Percentiles rank a stretch among this genome's conserved stretches.
These are phyloP conservation scores for Pseudoturritis turrita DNA, from an alignment of 345 rosid genomes.

Conservation along the genomic window DNA sequence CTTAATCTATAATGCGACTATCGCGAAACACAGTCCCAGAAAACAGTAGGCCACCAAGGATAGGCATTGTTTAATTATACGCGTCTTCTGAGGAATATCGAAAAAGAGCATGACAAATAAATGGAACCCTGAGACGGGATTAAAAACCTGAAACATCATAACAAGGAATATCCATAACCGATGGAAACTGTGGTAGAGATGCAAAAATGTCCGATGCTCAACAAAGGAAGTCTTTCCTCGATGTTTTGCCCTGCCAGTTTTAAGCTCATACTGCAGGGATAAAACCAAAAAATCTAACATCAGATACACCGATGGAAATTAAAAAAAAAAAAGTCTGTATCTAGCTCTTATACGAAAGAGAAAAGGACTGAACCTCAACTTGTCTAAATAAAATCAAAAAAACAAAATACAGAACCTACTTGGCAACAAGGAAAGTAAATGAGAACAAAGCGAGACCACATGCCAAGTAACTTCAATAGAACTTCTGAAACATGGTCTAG, in stretches of 20 bases:
- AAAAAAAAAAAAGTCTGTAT: neutral
- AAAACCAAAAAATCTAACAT: slow-evolving; percentile 15
- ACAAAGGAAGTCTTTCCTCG: slow-evolving; percentile 95
- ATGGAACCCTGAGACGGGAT: neutral
- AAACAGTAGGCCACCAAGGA: neutral
- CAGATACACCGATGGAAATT: slow-evolving; percentile 6
- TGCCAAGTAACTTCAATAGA: slow-evolving; percentile 12
- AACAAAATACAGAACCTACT: neutral
- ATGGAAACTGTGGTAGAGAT: slow-evolving; percentile 95
- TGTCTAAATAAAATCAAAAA: neutral
- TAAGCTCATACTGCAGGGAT: slow-evolving; percentile 54
- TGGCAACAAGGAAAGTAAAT: slow-evolving; percentile 7
- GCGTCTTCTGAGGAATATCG: neutral
- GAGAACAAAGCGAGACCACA: slow-evolving; percentile 7
- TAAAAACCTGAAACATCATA: slow-evolving; percentile 96
- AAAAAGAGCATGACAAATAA: neutral
- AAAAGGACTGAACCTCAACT: neutral
- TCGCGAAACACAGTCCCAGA: neutral
- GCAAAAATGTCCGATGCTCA: slow-evolving; percentile 92
- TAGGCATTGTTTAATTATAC: neutral
- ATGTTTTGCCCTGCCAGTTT: slow-evolving; percentile 55
- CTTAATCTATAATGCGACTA: neutral
- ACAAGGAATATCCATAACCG: slow-evolving; percentile 95
- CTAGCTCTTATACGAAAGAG: slow-evolving; percentile 1
- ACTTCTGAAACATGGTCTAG: slow-evolving; percentile 15